These are phyloP conservation scores for Cudoniella acicularis DNA, from an alignment of 495 filamentous ascomycete species.

Conservation along the genomic window DNA sequence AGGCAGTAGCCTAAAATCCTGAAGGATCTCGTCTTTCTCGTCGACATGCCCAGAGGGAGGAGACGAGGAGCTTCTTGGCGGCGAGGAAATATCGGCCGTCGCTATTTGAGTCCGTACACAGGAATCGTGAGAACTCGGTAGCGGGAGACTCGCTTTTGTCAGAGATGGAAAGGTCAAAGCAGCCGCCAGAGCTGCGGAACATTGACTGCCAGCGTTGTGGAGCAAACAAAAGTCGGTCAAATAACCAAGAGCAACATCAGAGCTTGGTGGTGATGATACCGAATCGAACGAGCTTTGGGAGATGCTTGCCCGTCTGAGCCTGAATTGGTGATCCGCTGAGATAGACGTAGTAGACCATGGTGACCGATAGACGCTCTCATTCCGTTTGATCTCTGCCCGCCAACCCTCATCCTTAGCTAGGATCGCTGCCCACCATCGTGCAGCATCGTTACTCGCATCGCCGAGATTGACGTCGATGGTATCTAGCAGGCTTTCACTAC, in stretches of 20 bases:
- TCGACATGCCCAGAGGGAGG: not conserved
- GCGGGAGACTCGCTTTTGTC: not conserved
- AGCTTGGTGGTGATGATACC: not conserved
- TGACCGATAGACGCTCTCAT: conserved; percentile 2
- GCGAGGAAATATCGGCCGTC: not conserved
- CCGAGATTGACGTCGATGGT: conserved; percentile 11
- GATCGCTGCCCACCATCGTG: conserved; percentile 27
- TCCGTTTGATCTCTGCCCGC: conserved; percentile 14
- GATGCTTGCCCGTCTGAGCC: not conserved
- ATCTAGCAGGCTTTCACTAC: not conserved
- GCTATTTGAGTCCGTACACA: not conserved
- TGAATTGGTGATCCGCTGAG: not conserved
- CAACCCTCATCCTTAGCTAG: conserved; percentile 26
- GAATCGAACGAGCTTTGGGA: not conserved
- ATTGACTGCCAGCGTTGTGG: conserved; percentile 1
- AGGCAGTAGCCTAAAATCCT: not conserved
- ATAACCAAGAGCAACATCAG: not conserved
- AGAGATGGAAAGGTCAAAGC: not conserved
- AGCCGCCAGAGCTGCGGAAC: conserved; percentile 2
- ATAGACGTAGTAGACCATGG: not conserved
- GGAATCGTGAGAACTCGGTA: not conserved
- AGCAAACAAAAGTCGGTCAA: not conserved
- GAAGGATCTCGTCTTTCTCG: not conserved
- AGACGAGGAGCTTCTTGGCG: not conserved
- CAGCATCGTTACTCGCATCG: conserved; percentile 16